Conservation (phyloP, 192 early-diverging fungal species). For the Entomortierella parvispora region DNA sequence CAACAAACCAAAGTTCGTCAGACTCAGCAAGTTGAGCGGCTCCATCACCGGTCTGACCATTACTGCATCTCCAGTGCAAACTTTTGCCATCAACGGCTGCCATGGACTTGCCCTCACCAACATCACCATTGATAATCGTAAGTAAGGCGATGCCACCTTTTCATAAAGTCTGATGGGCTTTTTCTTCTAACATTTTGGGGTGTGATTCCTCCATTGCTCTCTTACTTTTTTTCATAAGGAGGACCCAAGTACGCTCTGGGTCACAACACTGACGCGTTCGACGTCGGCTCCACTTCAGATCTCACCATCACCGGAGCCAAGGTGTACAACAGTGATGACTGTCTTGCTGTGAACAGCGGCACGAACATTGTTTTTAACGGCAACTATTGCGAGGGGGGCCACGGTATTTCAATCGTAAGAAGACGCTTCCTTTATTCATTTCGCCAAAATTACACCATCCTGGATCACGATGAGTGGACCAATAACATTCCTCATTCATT, state of each 20-base stretch:
- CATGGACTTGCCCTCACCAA: conserved; percentile 35
- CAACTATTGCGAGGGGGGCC: conserved; percentile 51
- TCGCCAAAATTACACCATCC: too few relatives aligned
- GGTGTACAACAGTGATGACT: conserved; percentile 62
- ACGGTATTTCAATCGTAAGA: conserved; percentile 48
- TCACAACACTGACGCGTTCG: conserved; percentile 60
- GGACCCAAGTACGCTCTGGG: conserved; percentile 33
- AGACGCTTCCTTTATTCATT: too few relatives aligned
- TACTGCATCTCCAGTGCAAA: conserved; percentile 52
- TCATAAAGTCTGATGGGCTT: background rate
- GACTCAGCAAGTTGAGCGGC: conserved; percentile 29
- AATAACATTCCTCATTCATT: too few relatives aligned
- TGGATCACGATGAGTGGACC: too few relatives aligned
- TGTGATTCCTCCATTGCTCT: background rate
- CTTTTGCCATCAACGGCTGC: conserved; percentile 47
- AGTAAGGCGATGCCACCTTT: conserved; percentile 11
- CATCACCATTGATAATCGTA: conserved; percentile 56
- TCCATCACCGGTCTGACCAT: conserved; percentile 45
- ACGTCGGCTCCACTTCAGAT: conserved; percentile 28
- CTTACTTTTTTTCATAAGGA: conserved; percentile 1
- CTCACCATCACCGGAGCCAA: conserved; percentile 47
- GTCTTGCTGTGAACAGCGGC: conserved; percentile 61
- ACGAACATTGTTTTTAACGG: conserved; percentile 54
- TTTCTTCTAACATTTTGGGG: conserved; percentile 1
- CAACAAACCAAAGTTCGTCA: conserved; percentile 52